Evolutionary conservation across 2,329 filamentous ascomycete genomes (phyloP).

Genomic region (Cercospora sp.): DNA sequence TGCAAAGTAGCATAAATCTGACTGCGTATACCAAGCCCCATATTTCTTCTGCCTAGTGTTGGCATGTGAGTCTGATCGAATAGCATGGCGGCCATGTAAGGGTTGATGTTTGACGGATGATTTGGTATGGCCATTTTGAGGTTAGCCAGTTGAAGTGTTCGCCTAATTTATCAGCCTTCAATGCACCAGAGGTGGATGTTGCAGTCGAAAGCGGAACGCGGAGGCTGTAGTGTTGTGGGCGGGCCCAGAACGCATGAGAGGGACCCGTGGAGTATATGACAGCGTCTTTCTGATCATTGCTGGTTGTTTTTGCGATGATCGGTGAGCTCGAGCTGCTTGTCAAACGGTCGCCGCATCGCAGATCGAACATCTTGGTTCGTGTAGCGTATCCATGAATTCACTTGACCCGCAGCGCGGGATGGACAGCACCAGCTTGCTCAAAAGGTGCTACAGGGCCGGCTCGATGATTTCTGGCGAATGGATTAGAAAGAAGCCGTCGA

Average conservation of each 20-base stretch:
- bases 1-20: background rate
- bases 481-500: background rate
- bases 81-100: slow-evolving; percentile 8
- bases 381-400: background rate
- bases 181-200: background rate
- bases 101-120: background rate
- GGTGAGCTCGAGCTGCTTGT: background rate
- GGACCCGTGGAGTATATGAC: background rate
- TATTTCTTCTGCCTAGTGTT: slow-evolving; percentile 16
- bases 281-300: background rate
- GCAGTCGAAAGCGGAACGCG: background rate
- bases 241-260: background rate
- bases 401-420: background rate
- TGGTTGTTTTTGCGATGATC: background rate
- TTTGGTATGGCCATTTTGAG: background rate
- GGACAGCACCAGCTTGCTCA: background rate
- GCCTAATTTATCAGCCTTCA: background rate
- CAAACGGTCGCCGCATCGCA: background rate
- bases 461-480: background rate
- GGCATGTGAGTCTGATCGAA: slow-evolving; percentile 15
- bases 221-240: background rate
- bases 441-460: background rate
- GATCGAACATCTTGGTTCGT: background rate
- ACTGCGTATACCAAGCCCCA: slow-evolving; percentile 13
- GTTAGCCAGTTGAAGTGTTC: background rate